Evolutionary conservation across 306 rosid genomes (phyloP).

Genomic region (Dryas drummondii): DNA sequence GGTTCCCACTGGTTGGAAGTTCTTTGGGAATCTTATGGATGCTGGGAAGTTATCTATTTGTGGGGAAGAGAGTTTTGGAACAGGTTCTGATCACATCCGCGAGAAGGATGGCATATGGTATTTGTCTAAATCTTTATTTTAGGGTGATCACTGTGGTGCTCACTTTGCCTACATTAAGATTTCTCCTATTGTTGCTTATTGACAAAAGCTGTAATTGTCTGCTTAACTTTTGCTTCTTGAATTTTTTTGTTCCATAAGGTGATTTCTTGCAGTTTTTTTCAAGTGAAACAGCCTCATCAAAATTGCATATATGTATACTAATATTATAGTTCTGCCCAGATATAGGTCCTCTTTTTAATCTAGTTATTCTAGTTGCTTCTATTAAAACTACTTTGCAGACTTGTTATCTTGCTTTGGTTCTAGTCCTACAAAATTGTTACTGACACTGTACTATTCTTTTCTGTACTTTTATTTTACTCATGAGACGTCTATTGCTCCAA

Average conservation of each 20-base stretch:
- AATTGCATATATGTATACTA: background rate
- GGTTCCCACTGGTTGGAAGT: slow-evolving; percentile 99
- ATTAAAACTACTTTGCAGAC: background rate
- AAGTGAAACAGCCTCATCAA: background rate
- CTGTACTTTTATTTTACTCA: background rate
- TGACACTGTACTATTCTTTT: background rate
- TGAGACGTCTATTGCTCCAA: background rate
- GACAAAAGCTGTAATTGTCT: background rate
- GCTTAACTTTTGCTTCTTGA: slow-evolving; percentile 1
- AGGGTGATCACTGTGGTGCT: background rate
- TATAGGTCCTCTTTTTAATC: background rate
- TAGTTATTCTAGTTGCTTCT: background rate
- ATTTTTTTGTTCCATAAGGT: background rate
- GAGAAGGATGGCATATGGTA: slow-evolving; percentile 99
- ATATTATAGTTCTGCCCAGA: background rate
- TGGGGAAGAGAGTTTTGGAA: slow-evolving; percentile 99
- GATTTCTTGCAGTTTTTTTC: background rate
- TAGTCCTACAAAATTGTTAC: background rate
- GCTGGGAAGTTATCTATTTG: slow-evolving; percentile 89
- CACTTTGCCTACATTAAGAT: background rate
- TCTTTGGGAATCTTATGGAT: slow-evolving; percentile 99
- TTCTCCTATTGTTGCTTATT: background rate
- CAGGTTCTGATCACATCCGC: slow-evolving; percentile 98
- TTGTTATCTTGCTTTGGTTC: background rate
- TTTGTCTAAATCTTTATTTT: slow-evolving; percentile 28